Conservation (phyloP, 345 rosid genomes). For the Citrus medica region DNA sequence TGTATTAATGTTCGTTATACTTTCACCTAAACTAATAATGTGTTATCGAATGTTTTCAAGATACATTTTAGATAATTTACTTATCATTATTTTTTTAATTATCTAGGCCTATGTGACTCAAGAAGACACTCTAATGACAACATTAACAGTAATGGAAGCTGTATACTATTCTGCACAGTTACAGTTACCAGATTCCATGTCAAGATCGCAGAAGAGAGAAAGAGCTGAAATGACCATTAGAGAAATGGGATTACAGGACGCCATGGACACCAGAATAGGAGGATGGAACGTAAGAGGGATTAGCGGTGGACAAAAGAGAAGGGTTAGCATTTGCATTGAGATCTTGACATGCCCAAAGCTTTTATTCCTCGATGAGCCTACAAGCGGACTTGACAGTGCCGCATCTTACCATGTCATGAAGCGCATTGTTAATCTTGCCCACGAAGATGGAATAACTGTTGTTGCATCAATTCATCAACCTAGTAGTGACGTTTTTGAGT, state of each 20-base stretch:
- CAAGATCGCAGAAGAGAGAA: slow-evolving; percentile 34
- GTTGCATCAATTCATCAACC: slow-evolving; percentile 40
- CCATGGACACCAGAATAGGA: slow-evolving; percentile 47
- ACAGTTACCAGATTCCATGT: slow-evolving; percentile 48
- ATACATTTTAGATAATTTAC: too few relatives aligned
- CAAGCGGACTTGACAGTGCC: slow-evolving; percentile 55
- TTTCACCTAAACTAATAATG: too few relatives aligned
- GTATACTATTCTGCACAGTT: slow-evolving; percentile 54
- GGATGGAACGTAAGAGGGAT: slow-evolving; percentile 46
- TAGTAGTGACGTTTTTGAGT: slow-evolving; percentile 38
- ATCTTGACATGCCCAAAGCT: slow-evolving; percentile 45
- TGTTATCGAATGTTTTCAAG: too few relatives aligned
- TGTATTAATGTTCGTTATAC: too few relatives aligned
- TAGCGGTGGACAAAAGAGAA: slow-evolving; percentile 54
- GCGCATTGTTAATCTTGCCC: slow-evolving; percentile 34
- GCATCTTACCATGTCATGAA: slow-evolving; percentile 49
- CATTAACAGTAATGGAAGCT: slow-evolving; percentile 41
- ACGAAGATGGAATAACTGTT: slow-evolving; percentile 24
- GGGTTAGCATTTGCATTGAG: slow-evolving; percentile 59
- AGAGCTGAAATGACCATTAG: slow-evolving; percentile 45
- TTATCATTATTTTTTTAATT: not conserved
- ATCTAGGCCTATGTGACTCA: slow-evolving; percentile 49
- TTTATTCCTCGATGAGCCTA: slow-evolving; percentile 54
- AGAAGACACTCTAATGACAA: slow-evolving; percentile 40
- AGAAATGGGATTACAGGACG: slow-evolving; percentile 51